Base-by-base conservation (phyloP, 139 green algal genomes). In the Chlorella sp. region DNA sequence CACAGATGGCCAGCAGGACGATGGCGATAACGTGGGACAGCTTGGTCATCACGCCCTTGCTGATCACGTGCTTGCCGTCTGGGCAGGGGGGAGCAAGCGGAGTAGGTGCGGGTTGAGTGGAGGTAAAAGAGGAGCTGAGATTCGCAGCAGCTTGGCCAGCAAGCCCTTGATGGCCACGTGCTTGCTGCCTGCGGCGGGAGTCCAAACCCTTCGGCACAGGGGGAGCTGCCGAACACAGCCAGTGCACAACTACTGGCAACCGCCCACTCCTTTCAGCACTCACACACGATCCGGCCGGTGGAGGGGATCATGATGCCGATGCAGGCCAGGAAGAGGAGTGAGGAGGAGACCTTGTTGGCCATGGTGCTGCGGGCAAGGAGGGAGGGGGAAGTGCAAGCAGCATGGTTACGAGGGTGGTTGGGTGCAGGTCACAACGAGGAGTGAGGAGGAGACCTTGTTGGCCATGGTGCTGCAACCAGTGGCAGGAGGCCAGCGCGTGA, bases 401-500 rank as follows among this genome's bases (percentile, higher is more conserved):
- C 11, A 55, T 55, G 44, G n/a, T n/a, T n/a, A n/a, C n/a, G n/a
- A n/a, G n/a, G n/a, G n/a, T n/a, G n/a, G n/a, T n/a, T n/a, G n/a
- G n/a, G n/a, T 95, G 86, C 86, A 92, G 25, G 93, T 87, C 73
- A 98, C 85, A 80, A 98, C 94, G 38, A 98, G 94, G 80, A 98
- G 85, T 60, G 86, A 93, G 82, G 84, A 92, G 47, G 84, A 92
- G 28, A 92, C 94, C 82, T 87, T 82, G 76, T 82, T 82, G 36
- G 76, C 75, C 23, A 82, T 36, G 5, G 75, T 56, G 56, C 56
- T 81, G 74, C 47, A 63, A 5, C 17, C 28, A 17, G n/a, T n/a
- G n/a, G n/a, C n/a, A 9, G 65, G 0, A 15, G 15, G 30, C n/a
- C n/a, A n/a, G 65, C 2, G 65, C 3, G 13, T 55, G 44, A 11